phyloP scores from a whole-genome alignment of 768 basidiomycete species.

The Polyporus arcularius region DNA sequence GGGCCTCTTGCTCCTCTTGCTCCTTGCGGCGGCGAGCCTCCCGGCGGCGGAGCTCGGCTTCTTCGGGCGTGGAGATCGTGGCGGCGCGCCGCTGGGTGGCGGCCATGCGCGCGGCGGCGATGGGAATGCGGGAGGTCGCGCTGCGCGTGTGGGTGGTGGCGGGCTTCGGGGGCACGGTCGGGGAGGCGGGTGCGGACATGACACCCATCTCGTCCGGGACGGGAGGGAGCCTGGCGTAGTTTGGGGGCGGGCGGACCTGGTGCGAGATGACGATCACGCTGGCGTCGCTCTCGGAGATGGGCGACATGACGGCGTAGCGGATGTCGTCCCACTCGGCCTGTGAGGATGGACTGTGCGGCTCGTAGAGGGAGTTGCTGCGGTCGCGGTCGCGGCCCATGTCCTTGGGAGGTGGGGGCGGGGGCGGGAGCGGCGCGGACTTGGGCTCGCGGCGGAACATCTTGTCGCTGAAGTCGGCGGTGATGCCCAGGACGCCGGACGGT shows the following conservation, averaged over 20 bases:
- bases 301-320: constrained; percentile 19
- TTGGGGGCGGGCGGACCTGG: constrained; percentile 2
- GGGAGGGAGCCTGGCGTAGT: constrained; percentile 1
- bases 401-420: constrained; percentile 23
- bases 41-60: constrained; percentile 14
- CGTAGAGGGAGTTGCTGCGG: constrained; percentile 2
- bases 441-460: constrained; percentile 11
- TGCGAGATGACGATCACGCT: constrained; percentile 13
- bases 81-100: constrained; percentile 15
- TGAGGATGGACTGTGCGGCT: not conserved
- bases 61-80: constrained; percentile 22
- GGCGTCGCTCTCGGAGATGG: constrained; percentile 1
- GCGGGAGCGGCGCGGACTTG: not conserved
- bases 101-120: constrained; percentile 6
- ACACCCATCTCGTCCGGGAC: constrained; percentile 10
- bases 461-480: constrained; percentile 12
- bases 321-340: constrained; percentile 16
- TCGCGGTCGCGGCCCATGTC: constrained; percentile 8
- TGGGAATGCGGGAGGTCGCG: constrained; percentile 21
- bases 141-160: constrained; percentile 1
- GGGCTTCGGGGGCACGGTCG: constrained; percentile 9
- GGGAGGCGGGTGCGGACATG: not conserved
- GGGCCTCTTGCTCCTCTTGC: constrained; percentile 19
- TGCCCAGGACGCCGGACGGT: not conserved
- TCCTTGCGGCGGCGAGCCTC: constrained; percentile 22